phyloP scores from a whole-genome alignment of 2,329 filamentous ascomycete species.

The Microdochium trichocladiopsis region DNA sequence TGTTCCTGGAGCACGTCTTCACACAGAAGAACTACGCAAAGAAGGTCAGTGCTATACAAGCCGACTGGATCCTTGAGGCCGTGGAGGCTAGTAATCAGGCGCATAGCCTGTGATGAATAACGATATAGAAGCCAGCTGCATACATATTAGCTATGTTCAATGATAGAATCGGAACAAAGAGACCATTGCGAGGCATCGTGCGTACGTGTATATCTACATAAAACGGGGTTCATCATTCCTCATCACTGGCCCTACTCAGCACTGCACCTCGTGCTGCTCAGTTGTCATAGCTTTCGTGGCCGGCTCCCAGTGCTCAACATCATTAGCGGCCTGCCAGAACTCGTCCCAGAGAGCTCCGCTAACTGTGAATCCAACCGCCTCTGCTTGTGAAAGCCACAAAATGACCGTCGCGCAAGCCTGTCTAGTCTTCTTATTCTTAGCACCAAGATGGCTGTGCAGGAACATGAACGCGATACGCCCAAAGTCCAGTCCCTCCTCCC shows the following conservation, averaged over 20 bases:
- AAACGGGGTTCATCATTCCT: too few species aligned
- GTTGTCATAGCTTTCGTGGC: background rate
- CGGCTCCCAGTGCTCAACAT: background rate
- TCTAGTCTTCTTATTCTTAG: background rate
- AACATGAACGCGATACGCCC: background rate
- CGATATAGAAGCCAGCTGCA: background rate
- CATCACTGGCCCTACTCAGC: background rate
- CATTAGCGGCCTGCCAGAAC: background rate
- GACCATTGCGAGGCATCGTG: too few species aligned
- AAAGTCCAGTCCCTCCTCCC: background rate
- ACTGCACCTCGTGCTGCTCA: background rate
- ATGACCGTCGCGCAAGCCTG: background rate
- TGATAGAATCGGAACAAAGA: too few species aligned
- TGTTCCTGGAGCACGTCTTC: slow-evolving; percentile 62
- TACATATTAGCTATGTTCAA: too few species aligned
- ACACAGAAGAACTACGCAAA: slow-evolving; percentile 62
- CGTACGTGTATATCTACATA: too few species aligned
- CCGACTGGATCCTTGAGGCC: slow-evolving; percentile 50
- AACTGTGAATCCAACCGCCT: background rate
- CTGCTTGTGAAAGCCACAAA: background rate
- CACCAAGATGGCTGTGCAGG: background rate
- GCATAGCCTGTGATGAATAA: background rate
- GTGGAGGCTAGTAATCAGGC: slow-evolving; percentile 19
- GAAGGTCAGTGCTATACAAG: slow-evolving; percentile 56
- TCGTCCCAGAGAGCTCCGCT: background rate